phyloP scores from a whole-genome alignment of 306 rosid species.

The Dalbergia oliveri region DNA sequence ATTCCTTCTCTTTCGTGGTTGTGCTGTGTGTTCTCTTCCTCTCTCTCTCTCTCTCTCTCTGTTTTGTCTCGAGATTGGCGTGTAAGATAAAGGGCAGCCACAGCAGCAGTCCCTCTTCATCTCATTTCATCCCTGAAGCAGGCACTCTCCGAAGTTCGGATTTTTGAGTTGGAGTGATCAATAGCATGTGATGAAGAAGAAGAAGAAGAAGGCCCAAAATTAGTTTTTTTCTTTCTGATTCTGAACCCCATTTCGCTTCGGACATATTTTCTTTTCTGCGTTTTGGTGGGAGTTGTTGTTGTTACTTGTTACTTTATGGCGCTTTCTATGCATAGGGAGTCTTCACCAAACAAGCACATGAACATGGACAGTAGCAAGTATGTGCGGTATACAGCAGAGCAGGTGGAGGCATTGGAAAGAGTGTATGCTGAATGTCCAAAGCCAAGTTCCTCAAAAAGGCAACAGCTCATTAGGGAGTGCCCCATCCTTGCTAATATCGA shows the following conservation, averaged over 20 bases:
- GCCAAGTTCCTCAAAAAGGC: conserved; percentile 81
- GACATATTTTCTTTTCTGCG: no score
- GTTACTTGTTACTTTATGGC: no score
- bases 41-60: conserved; percentile 29
- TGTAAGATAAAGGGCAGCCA: conserved; percentile 46
- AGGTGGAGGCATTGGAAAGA: conserved; percentile 87
- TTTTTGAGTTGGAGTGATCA: not conserved
- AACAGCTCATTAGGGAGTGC: conserved; percentile 80
- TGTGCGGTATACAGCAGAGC: conserved; percentile 82
- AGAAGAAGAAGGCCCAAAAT: conserved; percentile 43
- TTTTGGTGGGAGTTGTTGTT: no score
- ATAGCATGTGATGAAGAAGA: conserved; percentile 68
- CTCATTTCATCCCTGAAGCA: no score
- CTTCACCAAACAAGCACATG: conserved; percentile 25
- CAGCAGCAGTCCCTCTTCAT: conserved; percentile 11
- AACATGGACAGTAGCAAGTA: conserved; percentile 75
- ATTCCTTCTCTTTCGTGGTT: conserved; percentile 53
- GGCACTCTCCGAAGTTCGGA: conserved; percentile 33
- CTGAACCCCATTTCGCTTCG: not conserved
- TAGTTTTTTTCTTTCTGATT: not conserved
- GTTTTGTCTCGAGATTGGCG: conserved; percentile 68
- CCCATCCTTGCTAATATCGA: conserved; percentile 78
- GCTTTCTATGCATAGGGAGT: no score
- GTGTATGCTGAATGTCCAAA: conserved; percentile 82
- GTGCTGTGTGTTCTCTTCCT: conserved; percentile 7